These are phyloP conservation scores for Schoenoplectus tabernaemontani DNA, from an alignment of 202 grass and related monocot species.

Conservation along the genomic window DNA sequence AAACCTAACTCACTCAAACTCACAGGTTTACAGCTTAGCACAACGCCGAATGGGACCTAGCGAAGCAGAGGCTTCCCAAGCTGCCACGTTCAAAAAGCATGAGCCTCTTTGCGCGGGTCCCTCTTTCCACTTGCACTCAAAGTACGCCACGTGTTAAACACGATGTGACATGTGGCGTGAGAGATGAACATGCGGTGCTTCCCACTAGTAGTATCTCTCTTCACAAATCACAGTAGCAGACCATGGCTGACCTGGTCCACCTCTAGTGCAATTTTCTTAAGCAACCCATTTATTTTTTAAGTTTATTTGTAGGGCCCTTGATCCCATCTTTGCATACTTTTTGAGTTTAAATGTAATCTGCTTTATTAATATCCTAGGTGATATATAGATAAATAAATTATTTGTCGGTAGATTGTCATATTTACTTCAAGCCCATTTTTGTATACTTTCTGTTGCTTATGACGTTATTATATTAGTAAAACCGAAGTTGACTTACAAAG, in stretches of 20 bases:
- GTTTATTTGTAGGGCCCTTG: background rate
- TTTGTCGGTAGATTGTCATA: background rate
- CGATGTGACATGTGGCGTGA: conserved; percentile 21
- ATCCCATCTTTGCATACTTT: background rate
- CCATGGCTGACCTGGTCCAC: background rate
- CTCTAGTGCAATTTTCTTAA: background rate
- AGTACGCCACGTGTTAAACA: background rate
- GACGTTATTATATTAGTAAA: background rate
- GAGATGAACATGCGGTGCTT: background rate
- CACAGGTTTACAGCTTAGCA: too few species aligned
- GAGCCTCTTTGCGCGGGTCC: background rate
- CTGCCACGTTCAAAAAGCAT: conserved; percentile 7
- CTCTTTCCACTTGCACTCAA: background rate
- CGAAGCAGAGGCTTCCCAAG: background rate
- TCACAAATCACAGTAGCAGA: background rate
- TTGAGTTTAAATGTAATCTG: background rate
- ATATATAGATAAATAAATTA: background rate
- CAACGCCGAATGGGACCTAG: background rate
- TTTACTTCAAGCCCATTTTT: background rate
- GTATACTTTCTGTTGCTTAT: background rate
- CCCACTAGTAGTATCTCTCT: background rate
- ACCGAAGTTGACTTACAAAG: background rate
- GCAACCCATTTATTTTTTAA: background rate
- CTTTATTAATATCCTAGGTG: background rate
- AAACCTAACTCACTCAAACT: too few species aligned